Base-by-base conservation (phyloP, 225 moss, liverwort and hornwort genomes). In the Sphagnum contortum region DNA sequence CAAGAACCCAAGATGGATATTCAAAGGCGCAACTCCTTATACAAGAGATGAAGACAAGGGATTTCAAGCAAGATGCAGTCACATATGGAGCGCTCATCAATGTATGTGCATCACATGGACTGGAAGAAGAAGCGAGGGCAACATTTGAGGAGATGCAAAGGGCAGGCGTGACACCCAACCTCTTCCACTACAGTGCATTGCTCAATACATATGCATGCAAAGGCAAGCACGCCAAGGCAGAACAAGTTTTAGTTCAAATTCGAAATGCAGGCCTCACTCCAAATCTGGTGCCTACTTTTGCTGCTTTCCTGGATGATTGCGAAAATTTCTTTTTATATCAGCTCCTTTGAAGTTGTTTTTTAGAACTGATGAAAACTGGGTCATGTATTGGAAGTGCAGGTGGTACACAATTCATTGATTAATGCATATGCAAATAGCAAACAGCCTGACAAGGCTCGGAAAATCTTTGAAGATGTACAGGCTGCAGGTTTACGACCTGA, bases 11-110 rank as follows among this genome's bases (percentile, higher is more conserved):
- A 58, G 88, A 86, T 6, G 91, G 88, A 47, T 86, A 68, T 68
- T 44, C 76, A 11, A 91, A 80, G 70, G 91, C 88, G 9, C 77
- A 75, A 52, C 64, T 68, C 14, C 76, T 83, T 74, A 70, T 88
- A 60, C 76, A 80, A 64, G 86, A 88, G 73, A 91, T 86, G 51
- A 74, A 71, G n/a, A 62, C 11, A 4, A 72, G 67, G n/a, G 76
- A 68, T 9, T 77, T 86, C 46, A 64, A 64, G 63, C 79, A 75
- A 74, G 88, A 88, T 58, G 71, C 83, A 10, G 78, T 91, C 55
- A 84, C 88, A 73, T 88, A 91, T 59, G 88, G 88, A 66, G 88
- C 86, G 11, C 64, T 91, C 49, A 88, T 91, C 69, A 88, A 86
- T 60, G 91, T 91, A 10, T 91, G 84, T 68, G 86, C 91, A 65